Base-by-base conservation (phyloP, 2,329 filamentous ascomycete genomes). In the Cercospora sp. region DNA sequence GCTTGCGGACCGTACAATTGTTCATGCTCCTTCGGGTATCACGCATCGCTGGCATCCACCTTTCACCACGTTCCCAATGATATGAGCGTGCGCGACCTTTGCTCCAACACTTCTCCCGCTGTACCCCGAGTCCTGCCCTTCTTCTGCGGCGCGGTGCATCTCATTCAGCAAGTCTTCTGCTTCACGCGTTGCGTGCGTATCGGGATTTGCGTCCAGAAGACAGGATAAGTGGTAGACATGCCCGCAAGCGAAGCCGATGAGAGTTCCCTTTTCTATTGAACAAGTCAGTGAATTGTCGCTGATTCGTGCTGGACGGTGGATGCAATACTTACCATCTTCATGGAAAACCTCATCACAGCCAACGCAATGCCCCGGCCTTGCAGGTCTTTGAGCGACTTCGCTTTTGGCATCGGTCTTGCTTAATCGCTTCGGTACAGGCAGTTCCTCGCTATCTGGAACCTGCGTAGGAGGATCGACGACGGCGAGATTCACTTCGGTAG, bases 61-160 rank as follows among this genome's bases (percentile, higher is more conserved):
- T 30, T 64, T 69, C 23, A 73, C 68, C 42, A 87, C 87, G 74
- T 94, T 91, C 72, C 89, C 86, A 68, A 97, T 80, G 64, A 97
- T 78, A 70, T 93, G 87, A 45, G 94, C 93, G 77, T 93, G 92
- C 71, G 91, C 95, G 30, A 97, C 93, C 80, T 97, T 97, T 31
- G 90, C 88, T 0, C 92, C 91, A 6, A 98, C 89, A 63, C 90
- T 92, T 66, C 90, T 84, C 7, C 86, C 73, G 26, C 69, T 65
- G 63, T 74, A 73, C 5, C 79, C 65, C 16, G 79, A 80, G 2
- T 77, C 72, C 1, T 81, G 81, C 30, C 86, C 81, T 3, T 78
- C 75, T 1, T 81, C 81, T 23, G 86, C 80, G 16, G 81, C 78
- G 72, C 64, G 65, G 66, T 89, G 81, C 63, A 85, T 70, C 28